These are phyloP conservation scores for Cladosporium sp. DNA, from an alignment of 2,329 filamentous ascomycete species.

Conservation along the genomic window DNA sequence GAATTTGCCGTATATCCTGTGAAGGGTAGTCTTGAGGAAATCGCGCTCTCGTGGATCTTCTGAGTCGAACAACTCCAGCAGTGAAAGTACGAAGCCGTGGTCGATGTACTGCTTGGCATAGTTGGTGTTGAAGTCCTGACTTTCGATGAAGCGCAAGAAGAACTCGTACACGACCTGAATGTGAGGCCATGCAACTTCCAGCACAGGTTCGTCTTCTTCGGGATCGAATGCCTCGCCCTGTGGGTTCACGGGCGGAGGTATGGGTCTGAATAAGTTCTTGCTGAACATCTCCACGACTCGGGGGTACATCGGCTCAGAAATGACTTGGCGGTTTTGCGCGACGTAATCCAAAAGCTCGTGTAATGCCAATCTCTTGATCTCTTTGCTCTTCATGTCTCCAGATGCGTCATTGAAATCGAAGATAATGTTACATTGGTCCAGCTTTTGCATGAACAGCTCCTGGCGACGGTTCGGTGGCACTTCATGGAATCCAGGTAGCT, in stretches of 20 bases:
- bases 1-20: conserved; percentile 98
- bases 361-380: conserved; percentile 94
- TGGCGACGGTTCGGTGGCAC: conserved; percentile 92
- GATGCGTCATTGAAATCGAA: conserved; percentile 99
- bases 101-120: conserved; percentile 99
- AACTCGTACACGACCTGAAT: conserved; percentile 99
- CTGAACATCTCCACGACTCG: conserved; percentile 98
- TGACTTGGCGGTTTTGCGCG: conserved; percentile 96
- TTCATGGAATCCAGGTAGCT: conserved; percentile 96
- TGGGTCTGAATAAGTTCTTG: conserved; percentile 96
- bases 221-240: conserved; percentile 98
- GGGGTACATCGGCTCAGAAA: conserved; percentile 98
- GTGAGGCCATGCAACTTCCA: conserved; percentile 98
- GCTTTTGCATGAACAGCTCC: conserved; percentile 99
- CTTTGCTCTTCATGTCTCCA: conserved; percentile 99
- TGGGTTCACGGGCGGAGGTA: conserved; percentile 94
- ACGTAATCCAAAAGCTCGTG: conserved; percentile 98
- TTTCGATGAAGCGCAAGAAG: conserved; percentile 97
- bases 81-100: conserved; percentile 90
- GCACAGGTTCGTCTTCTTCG: conserved; percentile 95
- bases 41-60: conserved; percentile 96
- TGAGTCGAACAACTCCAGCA: conserved; percentile 97
- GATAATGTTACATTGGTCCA: conserved; percentile 99
- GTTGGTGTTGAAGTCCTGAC: conserved; percentile 99
- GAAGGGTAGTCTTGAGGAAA: conserved; percentile 95